Evolutionary conservation across 352 stramenopile genomes (phyloP), one percentile per base, ranked within the genome.

Genomic region (Elongisporangium senticosum): DNA sequence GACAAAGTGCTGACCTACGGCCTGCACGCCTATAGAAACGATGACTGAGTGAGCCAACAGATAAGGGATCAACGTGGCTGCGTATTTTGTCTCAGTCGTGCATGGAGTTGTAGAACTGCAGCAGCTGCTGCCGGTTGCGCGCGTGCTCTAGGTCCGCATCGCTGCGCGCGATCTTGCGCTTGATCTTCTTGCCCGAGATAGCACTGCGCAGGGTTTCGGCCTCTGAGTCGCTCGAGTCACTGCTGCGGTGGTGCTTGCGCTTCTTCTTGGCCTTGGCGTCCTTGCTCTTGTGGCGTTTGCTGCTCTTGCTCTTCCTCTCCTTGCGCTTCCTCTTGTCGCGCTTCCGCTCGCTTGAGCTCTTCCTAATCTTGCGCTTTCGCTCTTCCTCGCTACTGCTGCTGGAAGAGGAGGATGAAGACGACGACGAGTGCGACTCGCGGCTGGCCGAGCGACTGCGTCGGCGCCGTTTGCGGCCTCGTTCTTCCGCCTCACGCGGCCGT

Each of bases 51-150:
- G 50, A 33, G 33, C 7, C 26, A 48, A 14, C 3, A 68, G 40
- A 54, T 22, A 26, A 6, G 48, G 37, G 33, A 55, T 48, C 14
- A 67, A 59, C 49, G 2, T 50, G 37, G 28, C 33, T 62, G 51
- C 55, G 56, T 62, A 39, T 56, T 59, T 17, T 28, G 24, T 23
- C 40, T 70, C 61, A 93, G 63, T 93, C 84, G 56, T 89, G 89
- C 80, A 94, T 92, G 23, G 78, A 78, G 60, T 94, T 94, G 76
- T 94, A 94, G 53, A 94, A 92, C 65, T 93, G 80, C 47, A 94
- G 71, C 21, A 94, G 63, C 59, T 94, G 73, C 56, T 89, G 78
- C 4, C 85, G 77, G 60, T 86, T 91, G 59, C 82, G 84, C 64
- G 91, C 67, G 56, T 75, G 68, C 58, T 89, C 71, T 58, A 83